Evolutionary conservation across 2,329 filamentous ascomycete species (phyloP), one percentile per base, ranked within the genome.

Genomic region (Fusarium hainanense): DNA sequence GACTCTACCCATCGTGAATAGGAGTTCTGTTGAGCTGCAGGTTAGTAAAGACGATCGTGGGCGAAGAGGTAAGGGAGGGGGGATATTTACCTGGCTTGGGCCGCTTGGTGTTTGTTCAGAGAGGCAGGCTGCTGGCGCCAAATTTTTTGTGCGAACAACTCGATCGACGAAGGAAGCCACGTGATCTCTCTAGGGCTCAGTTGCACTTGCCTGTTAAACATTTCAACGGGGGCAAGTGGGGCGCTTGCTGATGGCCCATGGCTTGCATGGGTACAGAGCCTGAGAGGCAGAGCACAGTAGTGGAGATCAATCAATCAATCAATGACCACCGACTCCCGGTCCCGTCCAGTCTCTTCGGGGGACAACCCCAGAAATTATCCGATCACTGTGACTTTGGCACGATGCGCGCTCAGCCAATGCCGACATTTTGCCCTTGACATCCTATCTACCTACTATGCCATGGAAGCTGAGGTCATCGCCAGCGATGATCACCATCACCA

Each of bases 1-100:
- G 79, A 87, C 85, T 83, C 85, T 83, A 85, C 85, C 85, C 85
- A 87, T 87, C 72, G 78, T 78, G 74, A 75, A 75, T 75, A 76
- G 58, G 68, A 68, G 78, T 77, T 74, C 71, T 76, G 70, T 66
- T 67, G 69, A 71, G 69, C 75, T 72, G 68, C 71, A 71, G 52
- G 74, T 78, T 71, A 78, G 77, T 74, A 68, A 54, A 41, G 59
- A 71, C 58, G 63, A 71, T 71, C 72, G 68, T 70, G 70, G 64
- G 69, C 72, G 67, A 70, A 68, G 68, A 66, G 67, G 66, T 63
- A 71, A 72, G 59, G 54, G 62, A 71, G 69, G 63, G 56, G 58
- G 58, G 28, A 63, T 64, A 70, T 75, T 76, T 81, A 81, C 79
- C 79, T 81, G 76, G 75, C 76, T 79, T 73, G 74, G 75, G 77